Evolutionary conservation across 345 rosid genomes (phyloP).

Genomic region (Eucalyptus tenuipes): DNA sequence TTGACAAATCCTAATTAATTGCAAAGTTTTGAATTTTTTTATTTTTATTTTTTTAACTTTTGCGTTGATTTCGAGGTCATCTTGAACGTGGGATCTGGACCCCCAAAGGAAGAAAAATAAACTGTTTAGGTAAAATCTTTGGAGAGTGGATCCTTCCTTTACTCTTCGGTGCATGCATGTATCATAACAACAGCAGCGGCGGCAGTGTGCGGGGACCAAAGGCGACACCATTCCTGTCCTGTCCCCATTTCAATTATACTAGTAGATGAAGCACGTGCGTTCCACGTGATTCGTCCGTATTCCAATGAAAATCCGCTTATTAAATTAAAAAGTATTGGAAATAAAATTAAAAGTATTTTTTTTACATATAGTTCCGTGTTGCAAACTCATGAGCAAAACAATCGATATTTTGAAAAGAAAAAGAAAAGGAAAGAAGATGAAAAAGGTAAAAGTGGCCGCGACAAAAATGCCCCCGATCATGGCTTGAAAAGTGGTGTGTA

Average conservation of each 20-base stretch:
- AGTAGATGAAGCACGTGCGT: background rate
- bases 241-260: background rate
- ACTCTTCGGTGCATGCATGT: background rate
- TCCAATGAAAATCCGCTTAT: background rate
- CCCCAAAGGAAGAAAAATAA: background rate
- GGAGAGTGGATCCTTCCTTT: background rate
- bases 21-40: background rate
- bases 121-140: background rate
- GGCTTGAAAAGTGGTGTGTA: background rate
- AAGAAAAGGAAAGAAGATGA: background rate
- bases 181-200: background rate
- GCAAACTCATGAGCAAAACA: background rate
- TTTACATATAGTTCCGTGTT: background rate
- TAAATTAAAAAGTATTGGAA: background rate
- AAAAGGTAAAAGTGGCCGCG: background rate
- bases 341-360: background rate
- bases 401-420: background rate
- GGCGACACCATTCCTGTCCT: background rate
- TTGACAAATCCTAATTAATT: background rate
- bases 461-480: background rate
- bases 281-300: background rate
- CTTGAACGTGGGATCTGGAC: background rate
- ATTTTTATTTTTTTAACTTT: rapidly evolving
- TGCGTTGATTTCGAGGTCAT: background rate
- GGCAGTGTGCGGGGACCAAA: background rate